Conservation (phyloP, 805 yeast species). For the Kuraishia piskuri region DNA sequence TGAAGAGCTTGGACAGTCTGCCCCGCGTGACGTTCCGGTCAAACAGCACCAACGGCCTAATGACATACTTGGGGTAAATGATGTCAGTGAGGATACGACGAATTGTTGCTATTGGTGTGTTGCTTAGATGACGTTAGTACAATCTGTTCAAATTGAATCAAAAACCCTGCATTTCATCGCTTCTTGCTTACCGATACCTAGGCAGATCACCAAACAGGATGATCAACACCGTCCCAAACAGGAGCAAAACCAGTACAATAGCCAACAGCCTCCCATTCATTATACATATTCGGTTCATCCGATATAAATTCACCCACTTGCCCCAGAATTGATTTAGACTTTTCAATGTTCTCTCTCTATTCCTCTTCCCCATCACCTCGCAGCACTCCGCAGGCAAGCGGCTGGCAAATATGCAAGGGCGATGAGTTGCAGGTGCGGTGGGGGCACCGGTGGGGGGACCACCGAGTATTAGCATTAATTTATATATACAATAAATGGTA, state of each 20-base stretch:
- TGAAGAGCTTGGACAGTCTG: constrained; percentile 6
- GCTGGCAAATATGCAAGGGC: too few relatives aligned
- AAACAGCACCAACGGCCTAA: constrained; percentile 5
- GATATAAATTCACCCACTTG: too few relatives aligned
- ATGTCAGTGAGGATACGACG: not conserved
- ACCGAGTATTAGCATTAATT: too few relatives aligned
- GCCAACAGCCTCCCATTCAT: constrained; percentile 1
- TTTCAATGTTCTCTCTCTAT: too few relatives aligned
- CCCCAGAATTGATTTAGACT: too few relatives aligned
- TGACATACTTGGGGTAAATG: constrained; percentile 1
- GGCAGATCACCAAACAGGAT: constrained; percentile 44
- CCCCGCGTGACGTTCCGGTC: constrained; percentile 20
- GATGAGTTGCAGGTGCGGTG: too few relatives aligned
- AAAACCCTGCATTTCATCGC: not conserved
- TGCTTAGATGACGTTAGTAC: not conserved
- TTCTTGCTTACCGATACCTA: constrained; percentile 7
- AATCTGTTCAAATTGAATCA: not conserved
- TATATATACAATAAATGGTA: too few relatives aligned
- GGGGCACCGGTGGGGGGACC: too few relatives aligned
- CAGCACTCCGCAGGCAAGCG: too few relatives aligned
- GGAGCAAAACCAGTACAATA: constrained; percentile 5
- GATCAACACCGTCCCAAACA: constrained; percentile 16
- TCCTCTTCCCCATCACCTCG: too few relatives aligned
- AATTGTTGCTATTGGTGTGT: not conserved
- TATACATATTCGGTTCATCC: too few relatives aligned